A percentile compares a stretch with the other conserved stretches of the same genome.
These are phyloP conservation scores for Schrenkiella parvula DNA, from an alignment of 345 rosid genomes.

Conservation along the genomic window DNA sequence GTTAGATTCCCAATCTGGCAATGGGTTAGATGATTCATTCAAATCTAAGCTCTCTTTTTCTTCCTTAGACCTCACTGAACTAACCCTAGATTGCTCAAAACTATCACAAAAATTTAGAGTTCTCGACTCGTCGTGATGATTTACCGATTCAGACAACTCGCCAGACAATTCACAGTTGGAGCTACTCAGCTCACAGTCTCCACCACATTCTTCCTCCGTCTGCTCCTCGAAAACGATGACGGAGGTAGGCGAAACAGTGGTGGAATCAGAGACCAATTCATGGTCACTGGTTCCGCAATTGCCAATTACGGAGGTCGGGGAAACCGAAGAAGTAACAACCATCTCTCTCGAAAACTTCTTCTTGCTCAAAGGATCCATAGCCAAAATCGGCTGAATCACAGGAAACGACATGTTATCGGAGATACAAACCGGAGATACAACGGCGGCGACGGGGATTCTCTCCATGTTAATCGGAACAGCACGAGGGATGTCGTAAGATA, in stretches of 20 bases:
- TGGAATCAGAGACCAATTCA: slow-evolving; percentile 41
- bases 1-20: slow-evolving; percentile 70
- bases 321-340: slow-evolving; percentile 30
- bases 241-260: slow-evolving; percentile 65
- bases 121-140: slow-evolving; percentile 37
- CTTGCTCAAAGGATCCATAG: slow-evolving; percentile 42
- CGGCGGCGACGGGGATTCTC: slow-evolving; percentile 92
- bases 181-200: slow-evolving; percentile 53
- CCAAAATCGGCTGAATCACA: slow-evolving; percentile 69
- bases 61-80: slow-evolving; percentile 44
- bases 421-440: slow-evolving; percentile 63
- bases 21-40: slow-evolving; percentile 44
- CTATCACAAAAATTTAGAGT: slow-evolving; percentile 51
- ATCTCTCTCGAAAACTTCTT: slow-evolving; percentile 46
- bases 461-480: slow-evolving; percentile 88
- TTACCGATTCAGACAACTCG: slow-evolving; percentile 43
- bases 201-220: slow-evolving; percentile 36
- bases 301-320: slow-evolving; percentile 41
- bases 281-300: slow-evolving; percentile 27
- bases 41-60: slow-evolving; percentile 44
- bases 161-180: slow-evolving; percentile 45
- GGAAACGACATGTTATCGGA: slow-evolving; percentile 60
- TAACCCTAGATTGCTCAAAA: slow-evolving; percentile 54
- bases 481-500: slow-evolving; percentile 71
- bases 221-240: slow-evolving; percentile 51